These are phyloP conservation scores for Chaetomium tenue DNA, from an alignment of 495 filamentous ascomycete species.

Conservation along the genomic window DNA sequence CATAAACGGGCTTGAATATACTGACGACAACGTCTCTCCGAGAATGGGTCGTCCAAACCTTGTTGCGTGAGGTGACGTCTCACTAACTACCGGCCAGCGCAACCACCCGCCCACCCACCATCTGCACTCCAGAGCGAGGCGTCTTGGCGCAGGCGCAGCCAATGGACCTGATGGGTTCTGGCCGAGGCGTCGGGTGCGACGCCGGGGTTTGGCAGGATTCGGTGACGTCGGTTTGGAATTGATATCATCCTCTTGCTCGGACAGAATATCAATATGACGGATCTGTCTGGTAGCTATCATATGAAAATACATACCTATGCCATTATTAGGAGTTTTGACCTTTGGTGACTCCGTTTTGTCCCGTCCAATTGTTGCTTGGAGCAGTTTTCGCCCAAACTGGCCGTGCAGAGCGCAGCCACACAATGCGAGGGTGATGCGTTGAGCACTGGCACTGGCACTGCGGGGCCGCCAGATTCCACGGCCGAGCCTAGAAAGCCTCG, in stretches of 20 bases:
- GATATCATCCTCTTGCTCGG: background rate
- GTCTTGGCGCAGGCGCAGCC: constrained; percentile 7
- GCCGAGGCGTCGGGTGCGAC: background rate
- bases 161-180: background rate
- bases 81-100: constrained; percentile 2
- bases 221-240: constrained; percentile 1
- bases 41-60: background rate
- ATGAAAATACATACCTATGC: background rate
- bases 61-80: constrained; percentile 7
- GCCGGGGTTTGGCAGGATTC: background rate
- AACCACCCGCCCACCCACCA: constrained; percentile 7
- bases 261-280: background rate
- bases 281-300: background rate
- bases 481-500: constrained; percentile 8
- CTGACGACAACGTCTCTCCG: background rate
- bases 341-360: background rate
- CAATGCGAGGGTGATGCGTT: background rate
- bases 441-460: background rate
- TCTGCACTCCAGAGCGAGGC: background rate
- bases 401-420: background rate
- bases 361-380: background rate
- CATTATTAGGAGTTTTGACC: background rate
- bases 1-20: background rate
- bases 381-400: background rate
- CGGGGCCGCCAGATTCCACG: constrained; percentile 6